These are phyloP conservation scores for Trichoderma hamatum DNA, from an alignment of 2,329 filamentous ascomycete species.

Conservation along the genomic window DNA sequence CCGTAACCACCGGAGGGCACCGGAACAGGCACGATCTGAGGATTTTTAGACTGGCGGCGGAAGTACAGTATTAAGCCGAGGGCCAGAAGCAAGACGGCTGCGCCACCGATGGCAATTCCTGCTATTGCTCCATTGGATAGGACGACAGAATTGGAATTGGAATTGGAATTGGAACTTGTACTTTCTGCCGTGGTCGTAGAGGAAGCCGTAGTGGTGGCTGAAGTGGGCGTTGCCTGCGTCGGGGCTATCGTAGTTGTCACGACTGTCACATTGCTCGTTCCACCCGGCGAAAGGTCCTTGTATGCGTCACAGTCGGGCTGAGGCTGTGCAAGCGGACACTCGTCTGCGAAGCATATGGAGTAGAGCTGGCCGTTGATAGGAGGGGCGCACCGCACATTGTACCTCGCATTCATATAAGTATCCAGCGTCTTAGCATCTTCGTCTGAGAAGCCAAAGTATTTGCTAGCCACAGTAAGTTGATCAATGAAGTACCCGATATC, in stretches of 20 bases:
- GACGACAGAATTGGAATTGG: not conserved
- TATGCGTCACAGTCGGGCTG: constrained; percentile 36
- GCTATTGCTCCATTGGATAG: constrained; percentile 32
- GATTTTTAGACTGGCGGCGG: constrained; percentile 25
- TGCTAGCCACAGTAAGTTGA: constrained; percentile 34
- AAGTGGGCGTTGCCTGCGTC: not conserved
- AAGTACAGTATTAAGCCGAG: constrained; percentile 29
- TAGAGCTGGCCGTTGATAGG: constrained; percentile 32
- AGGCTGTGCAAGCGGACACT: constrained; percentile 36
- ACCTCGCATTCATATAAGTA: constrained; percentile 34
- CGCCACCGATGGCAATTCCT: constrained; percentile 35
- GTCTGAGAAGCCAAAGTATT: constrained; percentile 36
- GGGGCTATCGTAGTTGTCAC: constrained; percentile 19
- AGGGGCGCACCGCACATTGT: constrained; percentile 37
- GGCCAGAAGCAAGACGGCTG: constrained; percentile 31
- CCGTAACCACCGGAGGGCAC: constrained; percentile 7
- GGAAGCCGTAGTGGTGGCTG: not conserved
- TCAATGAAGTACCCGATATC: constrained; percentile 39
- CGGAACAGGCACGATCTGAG: constrained; percentile 20
- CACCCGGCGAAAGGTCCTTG: constrained; percentile 31
- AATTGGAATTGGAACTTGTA: not conserved
- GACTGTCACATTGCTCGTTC: constrained; percentile 24
- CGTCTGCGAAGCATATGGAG: constrained; percentile 36
- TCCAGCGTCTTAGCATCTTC: constrained; percentile 33
- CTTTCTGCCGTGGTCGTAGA: not conserved